phyloP scores from a whole-genome alignment of 2,329 filamentous ascomycete species.

The Aspergillus quadricinctus region DNA sequence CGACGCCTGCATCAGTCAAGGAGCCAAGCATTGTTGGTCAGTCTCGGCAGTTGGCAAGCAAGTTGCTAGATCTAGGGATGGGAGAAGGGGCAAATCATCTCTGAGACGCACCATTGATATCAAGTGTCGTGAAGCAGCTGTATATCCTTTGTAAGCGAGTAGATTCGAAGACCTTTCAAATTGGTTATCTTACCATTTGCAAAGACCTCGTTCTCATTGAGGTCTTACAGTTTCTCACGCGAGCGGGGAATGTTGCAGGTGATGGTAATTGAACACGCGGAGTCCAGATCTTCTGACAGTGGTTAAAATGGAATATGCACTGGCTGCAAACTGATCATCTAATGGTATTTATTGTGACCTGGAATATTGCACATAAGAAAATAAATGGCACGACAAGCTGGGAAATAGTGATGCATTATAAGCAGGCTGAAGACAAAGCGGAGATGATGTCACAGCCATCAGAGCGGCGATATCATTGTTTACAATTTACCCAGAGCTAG shows the following conservation, averaged over 20 bases:
- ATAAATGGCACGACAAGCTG: not conserved
- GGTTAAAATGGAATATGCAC: not conserved
- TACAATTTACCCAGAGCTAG: not conserved
- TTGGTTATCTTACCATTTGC: not conserved
- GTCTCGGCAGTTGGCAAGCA: conserved; percentile 9
- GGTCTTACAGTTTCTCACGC: not conserved
- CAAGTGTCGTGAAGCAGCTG: not conserved
- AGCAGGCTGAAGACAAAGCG: not conserved
- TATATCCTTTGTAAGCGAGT: not conserved
- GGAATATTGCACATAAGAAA: not conserved
- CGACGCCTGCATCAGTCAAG: conserved; percentile 51
- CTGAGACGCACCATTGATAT: conserved; percentile 10
- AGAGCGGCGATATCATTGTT: not conserved
- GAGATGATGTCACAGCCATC: conserved; percentile 5
- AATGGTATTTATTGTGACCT: not conserved
- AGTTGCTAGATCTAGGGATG: not conserved
- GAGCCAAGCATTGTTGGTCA: conserved; percentile 13
- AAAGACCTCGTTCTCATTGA: not conserved
- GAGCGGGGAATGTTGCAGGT: not conserved
- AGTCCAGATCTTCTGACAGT: not conserved
- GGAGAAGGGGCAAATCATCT: not conserved
- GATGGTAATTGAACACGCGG: no score
- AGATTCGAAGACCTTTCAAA: not conserved
- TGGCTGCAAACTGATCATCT: not conserved
- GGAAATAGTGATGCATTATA: not conserved